These are phyloP conservation scores for Boechera stricta DNA, from an alignment of 345 rosid genomes.

Conservation along the genomic window DNA sequence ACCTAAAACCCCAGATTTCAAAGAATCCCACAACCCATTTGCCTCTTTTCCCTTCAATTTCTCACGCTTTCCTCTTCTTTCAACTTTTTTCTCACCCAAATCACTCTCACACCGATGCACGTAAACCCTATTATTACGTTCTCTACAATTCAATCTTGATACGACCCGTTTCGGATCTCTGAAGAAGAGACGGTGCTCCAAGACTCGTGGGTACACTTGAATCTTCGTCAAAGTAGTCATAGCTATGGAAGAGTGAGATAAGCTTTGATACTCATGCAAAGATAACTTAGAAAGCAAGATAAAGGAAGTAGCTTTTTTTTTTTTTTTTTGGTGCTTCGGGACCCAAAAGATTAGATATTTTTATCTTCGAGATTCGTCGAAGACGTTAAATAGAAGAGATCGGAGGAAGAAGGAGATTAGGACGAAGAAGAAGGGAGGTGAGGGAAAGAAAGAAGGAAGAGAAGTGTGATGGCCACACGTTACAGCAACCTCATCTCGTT, in stretches of 20 bases:
- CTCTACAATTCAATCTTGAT: conserved; percentile 46
- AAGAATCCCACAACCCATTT: conserved; percentile 52
- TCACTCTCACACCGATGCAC: conserved; percentile 50
- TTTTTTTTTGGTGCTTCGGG: not conserved
- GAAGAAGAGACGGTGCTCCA: conserved; percentile 47
- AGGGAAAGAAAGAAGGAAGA: conserved; percentile 38
- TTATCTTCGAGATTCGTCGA: conserved; percentile 8
- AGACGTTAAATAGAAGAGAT: conserved; percentile 40
- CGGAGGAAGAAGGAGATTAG: conserved; percentile 10
- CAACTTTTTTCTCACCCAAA: conserved; percentile 48
- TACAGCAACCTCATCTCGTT: conserved; percentile 71
- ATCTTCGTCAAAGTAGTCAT: conserved; percentile 68
- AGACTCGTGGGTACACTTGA: conserved; percentile 56
- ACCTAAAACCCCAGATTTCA: conserved; percentile 51
- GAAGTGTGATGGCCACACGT: conserved; percentile 90
- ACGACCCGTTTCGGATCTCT: conserved; percentile 49
- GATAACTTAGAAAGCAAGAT: conserved; percentile 14
- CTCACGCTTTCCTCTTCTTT: conserved; percentile 42
- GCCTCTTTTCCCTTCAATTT: conserved; percentile 47
- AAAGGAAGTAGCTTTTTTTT: not conserved
- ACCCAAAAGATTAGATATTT: conserved; percentile 28
- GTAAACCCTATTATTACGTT: conserved; percentile 55
- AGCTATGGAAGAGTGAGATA: not conserved
- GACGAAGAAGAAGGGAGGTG: conserved; percentile 22
- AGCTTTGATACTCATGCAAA: conserved; percentile 44